Percentiles rank a stretch among this genome's conserved stretches.
Conservation (phyloP, 1,284 basidiomycete genomes). For the Melanopsichium pennsylvanicum region DNA sequence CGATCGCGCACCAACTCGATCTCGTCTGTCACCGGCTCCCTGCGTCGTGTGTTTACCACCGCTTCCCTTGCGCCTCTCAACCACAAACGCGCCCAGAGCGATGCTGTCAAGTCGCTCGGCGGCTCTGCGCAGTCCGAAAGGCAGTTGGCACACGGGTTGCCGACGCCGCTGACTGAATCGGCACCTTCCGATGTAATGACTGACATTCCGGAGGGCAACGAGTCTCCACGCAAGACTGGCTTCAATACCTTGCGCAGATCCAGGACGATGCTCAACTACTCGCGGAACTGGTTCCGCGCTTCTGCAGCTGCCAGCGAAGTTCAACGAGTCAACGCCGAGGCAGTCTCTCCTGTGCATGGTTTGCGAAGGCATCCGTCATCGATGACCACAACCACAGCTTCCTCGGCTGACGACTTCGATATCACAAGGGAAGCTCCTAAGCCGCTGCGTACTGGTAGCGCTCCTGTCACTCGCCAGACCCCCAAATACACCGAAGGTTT, state of each 20-base stretch:
- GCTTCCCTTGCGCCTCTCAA: conserved; percentile 15
- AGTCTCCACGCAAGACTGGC: conserved; percentile 14
- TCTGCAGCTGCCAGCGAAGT: conserved; percentile 29
- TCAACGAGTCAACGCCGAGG: conserved; percentile 27
- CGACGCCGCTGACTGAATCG: conserved; percentile 21
- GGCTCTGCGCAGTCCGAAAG: conserved; percentile 27
- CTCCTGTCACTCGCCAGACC: conserved; percentile 19
- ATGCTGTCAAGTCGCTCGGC: conserved; percentile 16
- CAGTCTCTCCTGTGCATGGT: conserved; percentile 1
- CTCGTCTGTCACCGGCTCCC: conserved; percentile 36
- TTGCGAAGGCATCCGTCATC: conserved; percentile 4
- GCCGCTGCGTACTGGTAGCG: conserved; percentile 22
- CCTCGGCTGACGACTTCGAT: background rate
- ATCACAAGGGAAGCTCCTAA: background rate
- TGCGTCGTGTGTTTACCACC: conserved; percentile 38
- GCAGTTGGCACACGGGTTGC: conserved; percentile 11
- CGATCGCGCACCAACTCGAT: conserved; percentile 36
- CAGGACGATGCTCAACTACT: conserved; percentile 45
- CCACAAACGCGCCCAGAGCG: conserved; percentile 28
- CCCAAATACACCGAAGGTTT: conserved; percentile 10
- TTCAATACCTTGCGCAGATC: conserved; percentile 32
- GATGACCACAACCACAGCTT: background rate
- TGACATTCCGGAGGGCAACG: background rate
- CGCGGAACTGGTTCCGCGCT: conserved; percentile 35
- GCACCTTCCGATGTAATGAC: background rate